Percentiles rank a stretch among this genome's conserved stretches.
These are phyloP conservation scores for Prunus davidiana DNA, from an alignment of 306 rosid genomes.

Conservation along the genomic window DNA sequence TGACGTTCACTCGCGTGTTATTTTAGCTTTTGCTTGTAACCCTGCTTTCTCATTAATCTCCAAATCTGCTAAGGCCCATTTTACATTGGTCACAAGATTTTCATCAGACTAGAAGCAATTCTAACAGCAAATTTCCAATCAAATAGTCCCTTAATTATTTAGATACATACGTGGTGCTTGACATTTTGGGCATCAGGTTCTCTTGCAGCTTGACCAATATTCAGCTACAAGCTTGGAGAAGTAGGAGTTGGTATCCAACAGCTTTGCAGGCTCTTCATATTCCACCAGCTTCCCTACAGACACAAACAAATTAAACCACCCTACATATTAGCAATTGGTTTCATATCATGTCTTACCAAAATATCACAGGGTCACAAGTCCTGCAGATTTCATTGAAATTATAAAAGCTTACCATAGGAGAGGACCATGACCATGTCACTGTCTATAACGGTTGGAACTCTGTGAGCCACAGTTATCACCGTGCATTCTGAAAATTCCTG, in stretches of 20 bases:
- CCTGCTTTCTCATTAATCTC: no score
- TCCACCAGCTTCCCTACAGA: constrained; percentile 61
- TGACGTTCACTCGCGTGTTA: no score
- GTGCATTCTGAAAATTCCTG: constrained; percentile 72
- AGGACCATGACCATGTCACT: constrained; percentile 79
- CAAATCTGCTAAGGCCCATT: no score
- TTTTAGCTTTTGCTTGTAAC: no score
- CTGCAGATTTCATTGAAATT: neutral
- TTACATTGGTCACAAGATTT: no score
- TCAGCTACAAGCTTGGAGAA: constrained; percentile 77
- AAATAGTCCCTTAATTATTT: no score
- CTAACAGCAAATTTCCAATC: no score
- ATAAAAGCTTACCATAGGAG: constrained; percentile 49
- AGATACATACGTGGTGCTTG: no score
- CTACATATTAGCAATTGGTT: neutral
- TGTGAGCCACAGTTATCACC: constrained; percentile 60
- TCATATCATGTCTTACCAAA: neutral
- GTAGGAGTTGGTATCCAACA: constrained; percentile 57
- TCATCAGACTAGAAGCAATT: no score
- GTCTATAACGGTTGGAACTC: constrained; percentile 79
- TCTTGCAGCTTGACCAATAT: constrained; percentile 70
- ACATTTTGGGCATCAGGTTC: constrained; percentile 21
- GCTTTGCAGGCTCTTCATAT: constrained; percentile 67
- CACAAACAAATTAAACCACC: neutral
- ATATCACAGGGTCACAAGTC: neutral